phyloP scores from a whole-genome alignment of 2,329 filamentous ascomycete species.

The Paracoccidioides lutzii region DNA sequence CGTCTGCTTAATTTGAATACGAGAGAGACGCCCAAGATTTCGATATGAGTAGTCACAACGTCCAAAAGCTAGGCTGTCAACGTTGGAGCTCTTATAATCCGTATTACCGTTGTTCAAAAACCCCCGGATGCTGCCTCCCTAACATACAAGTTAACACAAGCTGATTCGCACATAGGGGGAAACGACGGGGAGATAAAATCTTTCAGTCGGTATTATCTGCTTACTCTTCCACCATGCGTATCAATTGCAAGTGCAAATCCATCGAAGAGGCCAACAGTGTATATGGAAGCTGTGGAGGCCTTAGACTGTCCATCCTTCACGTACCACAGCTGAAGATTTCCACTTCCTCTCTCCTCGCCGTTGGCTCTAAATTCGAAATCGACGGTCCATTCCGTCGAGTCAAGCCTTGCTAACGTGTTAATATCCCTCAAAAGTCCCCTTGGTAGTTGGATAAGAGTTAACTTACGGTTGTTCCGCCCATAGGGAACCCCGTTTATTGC shows the following conservation, averaged over 20 bases:
- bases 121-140: slow-evolving; percentile 62
- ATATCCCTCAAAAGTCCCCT: not conserved
- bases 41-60: slow-evolving; percentile 86
- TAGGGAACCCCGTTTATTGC: slow-evolving; percentile 68
- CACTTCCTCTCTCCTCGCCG: slow-evolving; percentile 71
- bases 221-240: slow-evolving; percentile 56
- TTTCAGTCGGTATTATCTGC: slow-evolving; percentile 6
- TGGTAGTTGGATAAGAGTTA: not conserved
- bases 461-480: slow-evolving; percentile 55
- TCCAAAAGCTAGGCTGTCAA: slow-evolving; percentile 81
- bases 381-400: slow-evolving; percentile 58
- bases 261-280: slow-evolving; percentile 74
- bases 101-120: slow-evolving; percentile 90
- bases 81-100: slow-evolving; percentile 59
- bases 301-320: slow-evolving; percentile 52
- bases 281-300: slow-evolving; percentile 63
- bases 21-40: slow-evolving; percentile 74
- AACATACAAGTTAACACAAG: not conserved
- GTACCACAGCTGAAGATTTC: slow-evolving; percentile 92
- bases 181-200: not conserved
- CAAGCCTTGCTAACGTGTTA: slow-evolving; percentile 19
- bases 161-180: not conserved
- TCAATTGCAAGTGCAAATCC: slow-evolving; percentile 82
- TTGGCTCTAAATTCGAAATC: slow-evolving; percentile 80
- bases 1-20: slow-evolving; percentile 61